A percentile compares a stretch with the other conserved stretches of the same genome.
phyloP scores from a whole-genome alignment of 1,284 basidiomycete species.

The Microbotryum intermedium region DNA sequence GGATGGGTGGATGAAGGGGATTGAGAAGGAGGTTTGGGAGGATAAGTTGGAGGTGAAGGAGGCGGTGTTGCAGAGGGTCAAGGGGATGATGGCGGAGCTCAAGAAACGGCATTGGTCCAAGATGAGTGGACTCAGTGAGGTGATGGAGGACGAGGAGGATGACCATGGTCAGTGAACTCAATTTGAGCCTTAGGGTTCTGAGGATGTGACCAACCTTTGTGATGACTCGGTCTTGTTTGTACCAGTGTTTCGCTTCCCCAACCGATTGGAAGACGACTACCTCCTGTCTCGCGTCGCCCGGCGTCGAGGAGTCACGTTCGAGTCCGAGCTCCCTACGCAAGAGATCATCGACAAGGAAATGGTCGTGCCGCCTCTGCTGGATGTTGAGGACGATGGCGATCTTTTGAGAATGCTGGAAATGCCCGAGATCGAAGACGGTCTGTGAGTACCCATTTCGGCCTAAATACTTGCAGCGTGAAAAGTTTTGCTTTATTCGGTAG shows the following conservation, averaged over 20 bases:
- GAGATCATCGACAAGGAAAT: neutral
- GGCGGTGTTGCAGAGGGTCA: neutral
- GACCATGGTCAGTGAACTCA: neutral
- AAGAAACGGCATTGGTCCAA: neutral
- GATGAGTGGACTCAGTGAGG: too few species aligned
- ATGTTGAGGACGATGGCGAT: neutral
- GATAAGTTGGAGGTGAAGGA: conserved; percentile 1
- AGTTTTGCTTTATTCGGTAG: rapidly evolving
- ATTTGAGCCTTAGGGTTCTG: neutral
- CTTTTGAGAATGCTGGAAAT: neutral
- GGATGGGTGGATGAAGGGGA: neutral
- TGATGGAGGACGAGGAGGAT: neutral
- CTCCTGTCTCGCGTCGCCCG: conserved; percentile 1
- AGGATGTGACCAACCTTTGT: too few species aligned
- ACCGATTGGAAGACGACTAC: neutral
- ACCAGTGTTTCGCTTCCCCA: neutral
- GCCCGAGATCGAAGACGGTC: conserved; percentile 2
- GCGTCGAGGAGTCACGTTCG: too few species aligned
- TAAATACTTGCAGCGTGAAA: neutral
- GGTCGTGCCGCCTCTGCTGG: neutral
- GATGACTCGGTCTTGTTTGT: too few species aligned
- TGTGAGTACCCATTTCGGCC: conserved; percentile 1
- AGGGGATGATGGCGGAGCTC: neutral
- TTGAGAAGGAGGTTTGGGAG: conserved; percentile 5
- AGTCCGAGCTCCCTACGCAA: neutral